phyloP scores from a whole-genome alignment of 371 early-diverging fungal genomes.

The Batkoa obscura region DNA sequence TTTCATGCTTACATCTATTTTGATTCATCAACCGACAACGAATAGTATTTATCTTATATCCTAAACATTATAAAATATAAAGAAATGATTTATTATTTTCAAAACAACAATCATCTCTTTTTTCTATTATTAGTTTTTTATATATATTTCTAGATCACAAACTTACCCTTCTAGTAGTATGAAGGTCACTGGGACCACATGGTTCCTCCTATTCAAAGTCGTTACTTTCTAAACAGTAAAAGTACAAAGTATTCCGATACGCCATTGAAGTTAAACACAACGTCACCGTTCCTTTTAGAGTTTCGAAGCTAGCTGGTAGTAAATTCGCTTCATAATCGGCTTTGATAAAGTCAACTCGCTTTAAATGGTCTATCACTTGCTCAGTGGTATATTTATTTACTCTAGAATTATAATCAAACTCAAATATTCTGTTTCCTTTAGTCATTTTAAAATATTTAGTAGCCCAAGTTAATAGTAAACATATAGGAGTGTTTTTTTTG shows the following conservation, averaged over 20 bases:
- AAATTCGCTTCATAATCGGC: neutral
- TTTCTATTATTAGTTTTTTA: neutral
- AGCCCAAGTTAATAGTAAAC: too few species aligned
- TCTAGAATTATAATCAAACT: too few species aligned
- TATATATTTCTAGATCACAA: neutral
- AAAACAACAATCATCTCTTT: conserved; percentile 3
- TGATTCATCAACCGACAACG: neutral
- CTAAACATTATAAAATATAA: neutral
- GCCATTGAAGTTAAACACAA: neutral
- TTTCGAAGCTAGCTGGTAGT: neutral
- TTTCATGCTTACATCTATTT: neutral
- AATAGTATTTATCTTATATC: neutral
- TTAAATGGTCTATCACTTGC: too few species aligned
- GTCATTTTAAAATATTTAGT: too few species aligned
- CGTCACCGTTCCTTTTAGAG: neutral
- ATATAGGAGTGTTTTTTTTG: too few species aligned
- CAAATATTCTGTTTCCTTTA: too few species aligned
- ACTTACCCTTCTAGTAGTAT: neutral
- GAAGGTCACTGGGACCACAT: neutral
- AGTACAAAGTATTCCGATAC: neutral
- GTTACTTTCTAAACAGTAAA: neutral
- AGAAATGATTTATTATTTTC: neutral
- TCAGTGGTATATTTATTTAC: too few species aligned
- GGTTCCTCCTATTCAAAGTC: neutral
- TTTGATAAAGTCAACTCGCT: too few species aligned